phyloP scores from a whole-genome alignment of 2,329 filamentous ascomycete genomes.

The Mariannaea elegans region DNA sequence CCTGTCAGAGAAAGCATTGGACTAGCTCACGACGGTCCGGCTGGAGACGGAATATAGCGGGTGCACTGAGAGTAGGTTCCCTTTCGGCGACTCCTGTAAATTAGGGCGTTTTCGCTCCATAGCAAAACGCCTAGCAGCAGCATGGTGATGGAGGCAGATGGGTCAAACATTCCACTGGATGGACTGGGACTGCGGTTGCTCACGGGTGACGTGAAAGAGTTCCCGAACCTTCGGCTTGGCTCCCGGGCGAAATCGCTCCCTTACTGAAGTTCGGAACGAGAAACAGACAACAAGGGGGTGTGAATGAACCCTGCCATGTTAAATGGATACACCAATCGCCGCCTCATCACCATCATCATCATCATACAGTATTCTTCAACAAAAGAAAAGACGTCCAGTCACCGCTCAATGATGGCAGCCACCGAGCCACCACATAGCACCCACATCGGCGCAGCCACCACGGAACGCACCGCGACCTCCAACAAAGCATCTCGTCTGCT shows the following conservation, averaged over 20 bases:
- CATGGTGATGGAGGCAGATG: neutral
- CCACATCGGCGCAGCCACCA: constrained; percentile 1
- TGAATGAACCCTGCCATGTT: neutral
- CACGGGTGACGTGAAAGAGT: neutral
- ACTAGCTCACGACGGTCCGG: constrained; percentile 12
- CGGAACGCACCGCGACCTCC: neutral
- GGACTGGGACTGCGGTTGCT: neutral
- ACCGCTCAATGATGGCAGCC: neutral
- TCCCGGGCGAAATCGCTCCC: too few species aligned
- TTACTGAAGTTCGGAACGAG: neutral
- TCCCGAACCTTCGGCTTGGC: too few species aligned
- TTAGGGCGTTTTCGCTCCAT: neutral
- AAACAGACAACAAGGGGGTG: neutral
- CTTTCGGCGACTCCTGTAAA: neutral
- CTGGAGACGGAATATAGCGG: constrained; percentile 23
- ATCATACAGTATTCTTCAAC: neutral
- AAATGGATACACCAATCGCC: neutral
- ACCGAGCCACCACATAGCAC: neutral
- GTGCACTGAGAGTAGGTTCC: neutral
- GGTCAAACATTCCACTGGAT: neutral
- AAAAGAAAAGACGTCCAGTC: neutral
- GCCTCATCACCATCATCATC: neutral
- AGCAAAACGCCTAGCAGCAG: neutral
- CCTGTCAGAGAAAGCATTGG: neutral
- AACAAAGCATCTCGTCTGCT: neutral